These are phyloP conservation scores for Beverwykella pulmonaria DNA, from an alignment of 495 filamentous ascomycete species.

Conservation along the genomic window DNA sequence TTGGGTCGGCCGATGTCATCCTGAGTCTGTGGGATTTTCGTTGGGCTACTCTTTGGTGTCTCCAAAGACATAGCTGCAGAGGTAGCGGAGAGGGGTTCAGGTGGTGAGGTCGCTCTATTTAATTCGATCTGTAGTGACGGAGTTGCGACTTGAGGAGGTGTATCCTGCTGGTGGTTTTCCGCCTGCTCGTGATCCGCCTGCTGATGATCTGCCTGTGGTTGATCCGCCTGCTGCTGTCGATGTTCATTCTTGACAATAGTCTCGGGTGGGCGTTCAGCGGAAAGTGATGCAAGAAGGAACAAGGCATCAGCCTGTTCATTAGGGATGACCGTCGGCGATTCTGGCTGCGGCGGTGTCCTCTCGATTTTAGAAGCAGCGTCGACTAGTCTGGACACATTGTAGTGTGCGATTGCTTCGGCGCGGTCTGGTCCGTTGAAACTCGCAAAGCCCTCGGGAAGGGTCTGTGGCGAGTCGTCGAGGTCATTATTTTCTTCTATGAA, in stretches of 20 bases:
- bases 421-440: slow-evolving; percentile 32
- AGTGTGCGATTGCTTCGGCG: slow-evolving; percentile 16
- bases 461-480: slow-evolving; percentile 15
- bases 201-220: neutral
- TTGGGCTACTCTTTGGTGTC: slow-evolving; percentile 16
- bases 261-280: slow-evolving; percentile 12
- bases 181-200: neutral
- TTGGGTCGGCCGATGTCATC: neutral
- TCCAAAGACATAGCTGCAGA: slow-evolving; percentile 31
- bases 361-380: slow-evolving; percentile 29
- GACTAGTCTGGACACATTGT: slow-evolving; percentile 18
- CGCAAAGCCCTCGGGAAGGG: slow-evolving; percentile 28
- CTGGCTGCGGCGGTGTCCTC: neutral
- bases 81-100: slow-evolving; percentile 10
- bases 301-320: slow-evolving; percentile 30
- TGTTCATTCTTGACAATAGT: neutral
- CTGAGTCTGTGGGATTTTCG: neutral
- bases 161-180: neutral
- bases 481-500: slow-evolving; percentile 26
- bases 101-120: slow-evolving; percentile 2
- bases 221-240: neutral
- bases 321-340: neutral
- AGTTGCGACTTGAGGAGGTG: neutral
- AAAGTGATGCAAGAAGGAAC: slow-evolving; percentile 30
- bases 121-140: slow-evolving; percentile 8